Evolutionary conservation across 768 basidiomycete genomes (phyloP).

Genomic region (Amyloporia xantha): DNA sequence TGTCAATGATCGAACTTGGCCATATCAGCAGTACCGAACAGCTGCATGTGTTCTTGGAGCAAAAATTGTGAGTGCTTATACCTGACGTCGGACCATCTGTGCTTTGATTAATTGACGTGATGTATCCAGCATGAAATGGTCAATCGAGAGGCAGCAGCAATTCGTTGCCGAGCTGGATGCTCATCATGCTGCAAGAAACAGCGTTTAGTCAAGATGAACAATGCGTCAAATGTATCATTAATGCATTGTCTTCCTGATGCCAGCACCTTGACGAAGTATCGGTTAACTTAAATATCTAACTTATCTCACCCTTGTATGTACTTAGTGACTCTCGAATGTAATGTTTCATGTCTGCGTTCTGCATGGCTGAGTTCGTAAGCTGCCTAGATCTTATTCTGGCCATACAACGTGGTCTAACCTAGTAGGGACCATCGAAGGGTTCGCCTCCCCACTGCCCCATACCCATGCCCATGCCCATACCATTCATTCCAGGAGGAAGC

Average conservation of each 20-base stretch:
- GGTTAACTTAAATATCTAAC: too few species aligned
- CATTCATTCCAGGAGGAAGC: conserved; percentile 10
- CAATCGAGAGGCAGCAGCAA: conserved; percentile 18
- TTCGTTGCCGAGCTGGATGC: conserved; percentile 19
- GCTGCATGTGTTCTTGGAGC: conserved; percentile 47
- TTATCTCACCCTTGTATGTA: too few species aligned
- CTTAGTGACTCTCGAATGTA: too few species aligned
- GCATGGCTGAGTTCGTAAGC: too few species aligned
- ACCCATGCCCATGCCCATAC: conserved; percentile 17
- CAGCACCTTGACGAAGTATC: too few species aligned
- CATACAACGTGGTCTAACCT: too few species aligned
- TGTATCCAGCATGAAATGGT: conserved; percentile 16
- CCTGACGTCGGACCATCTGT: background rate
- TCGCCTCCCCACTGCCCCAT: conserved; percentile 30
- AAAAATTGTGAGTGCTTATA: conserved; percentile 50
- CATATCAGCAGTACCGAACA: conserved; percentile 48
- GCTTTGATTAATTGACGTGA: background rate
- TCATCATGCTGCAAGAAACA: conserved; percentile 4
- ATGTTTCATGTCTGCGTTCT: too few species aligned
- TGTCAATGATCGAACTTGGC: conserved; percentile 56
- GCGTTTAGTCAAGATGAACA: background rate
- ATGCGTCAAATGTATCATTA: background rate
- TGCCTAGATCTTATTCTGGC: too few species aligned
- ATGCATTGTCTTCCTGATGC: background rate
- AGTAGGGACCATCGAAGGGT: conserved; percentile 26